A percentile compares a stretch with the other conserved stretches of the same genome.
Evolutionary conservation across 2,329 filamentous ascomycete genomes (phyloP).

Genomic region (Akanthomyces dipterigenus): DNA sequence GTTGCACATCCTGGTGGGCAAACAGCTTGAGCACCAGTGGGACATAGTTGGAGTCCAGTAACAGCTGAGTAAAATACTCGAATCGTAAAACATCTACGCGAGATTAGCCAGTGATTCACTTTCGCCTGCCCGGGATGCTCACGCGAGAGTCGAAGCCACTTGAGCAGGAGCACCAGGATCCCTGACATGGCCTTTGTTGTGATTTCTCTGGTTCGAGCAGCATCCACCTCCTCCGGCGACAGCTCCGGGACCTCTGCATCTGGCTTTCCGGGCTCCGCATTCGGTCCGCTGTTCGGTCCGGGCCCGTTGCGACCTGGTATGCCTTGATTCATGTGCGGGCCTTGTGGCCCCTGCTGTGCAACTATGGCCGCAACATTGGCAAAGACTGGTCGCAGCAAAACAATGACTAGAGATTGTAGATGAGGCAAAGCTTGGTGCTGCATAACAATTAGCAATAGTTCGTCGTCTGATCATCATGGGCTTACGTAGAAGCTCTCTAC

Average conservation of each 20-base stretch:
- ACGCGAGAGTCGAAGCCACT: constrained; percentile 97
- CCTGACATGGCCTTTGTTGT: constrained; percentile 88
- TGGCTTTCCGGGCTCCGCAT: constrained; percentile 17
- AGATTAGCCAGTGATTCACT: constrained; percentile 15
- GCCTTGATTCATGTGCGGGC: constrained; percentile 38
- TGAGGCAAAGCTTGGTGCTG: constrained; percentile 73
- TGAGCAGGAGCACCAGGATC: constrained; percentile 77
- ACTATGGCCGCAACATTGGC: constrained; percentile 83
- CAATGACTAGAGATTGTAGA: constrained; percentile 87
- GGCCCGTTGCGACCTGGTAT: constrained; percentile 32
- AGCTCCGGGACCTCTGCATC: constrained; percentile 37
- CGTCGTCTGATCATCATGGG: constrained; percentile 16
- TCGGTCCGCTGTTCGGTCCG: constrained; percentile 33
- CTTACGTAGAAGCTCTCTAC: constrained; percentile 83
- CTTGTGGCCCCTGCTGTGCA: constrained; percentile 48
- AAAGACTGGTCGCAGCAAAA: constrained; percentile 81
- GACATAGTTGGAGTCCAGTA: constrained; percentile 92
- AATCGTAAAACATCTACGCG: constrained; percentile 79
- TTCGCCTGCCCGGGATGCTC: constrained; percentile 33
- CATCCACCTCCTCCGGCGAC: constrained; percentile 71
- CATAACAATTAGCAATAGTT: neutral
- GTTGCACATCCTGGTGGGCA: constrained; percentile 88
- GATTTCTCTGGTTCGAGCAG: constrained; percentile 76
- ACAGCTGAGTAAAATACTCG: constrained; percentile 87
- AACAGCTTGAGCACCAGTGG: constrained; percentile 89